Conservation (phyloP, 768 basidiomycete genomes). For the Tricholoma terreum region DNA sequence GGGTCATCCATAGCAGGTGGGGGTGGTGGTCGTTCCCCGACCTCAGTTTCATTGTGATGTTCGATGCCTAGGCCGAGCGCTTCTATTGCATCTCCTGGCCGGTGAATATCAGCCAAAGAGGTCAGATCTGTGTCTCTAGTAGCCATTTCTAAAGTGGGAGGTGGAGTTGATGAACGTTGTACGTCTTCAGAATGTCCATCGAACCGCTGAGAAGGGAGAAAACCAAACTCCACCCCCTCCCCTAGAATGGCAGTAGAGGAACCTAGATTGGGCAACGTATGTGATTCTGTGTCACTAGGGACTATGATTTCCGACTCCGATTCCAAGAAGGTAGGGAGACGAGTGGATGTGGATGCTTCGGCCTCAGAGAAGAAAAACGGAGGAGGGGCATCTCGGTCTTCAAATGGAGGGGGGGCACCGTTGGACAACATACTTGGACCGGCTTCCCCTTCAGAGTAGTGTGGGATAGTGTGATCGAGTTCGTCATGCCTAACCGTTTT, state of each 20-base stretch:
- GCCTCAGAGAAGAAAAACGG: slow-evolving; percentile 59
- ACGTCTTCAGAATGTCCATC: slow-evolving; percentile 76
- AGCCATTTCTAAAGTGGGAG: slow-evolving; percentile 75
- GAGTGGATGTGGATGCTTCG: slow-evolving; percentile 56
- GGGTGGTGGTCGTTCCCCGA: slow-evolving; percentile 53
- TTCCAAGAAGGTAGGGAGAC: slow-evolving; percentile 74
- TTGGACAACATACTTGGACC: slow-evolving; percentile 68
- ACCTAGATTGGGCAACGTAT: slow-evolving; percentile 34
- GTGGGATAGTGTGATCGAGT: slow-evolving; percentile 53
- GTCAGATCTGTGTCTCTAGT: slow-evolving; percentile 69
- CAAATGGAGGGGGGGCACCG: slow-evolving; percentile 79
- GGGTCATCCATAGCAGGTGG: slow-evolving; percentile 85
- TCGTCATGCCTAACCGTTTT: slow-evolving; percentile 73
- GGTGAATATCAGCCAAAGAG: slow-evolving; percentile 54
- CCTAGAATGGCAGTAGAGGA: slow-evolving; percentile 48
- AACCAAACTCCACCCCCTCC: slow-evolving; percentile 79
- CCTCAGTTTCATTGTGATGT: slow-evolving; percentile 39
- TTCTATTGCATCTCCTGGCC: slow-evolving; percentile 52
- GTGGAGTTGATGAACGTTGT: slow-evolving; percentile 63
- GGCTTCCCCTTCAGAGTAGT: slow-evolving; percentile 68
- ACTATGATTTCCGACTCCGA: slow-evolving; percentile 76
- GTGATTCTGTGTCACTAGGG: slow-evolving; percentile 38
- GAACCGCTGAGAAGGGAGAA: slow-evolving; percentile 67
- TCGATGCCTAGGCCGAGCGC: slow-evolving; percentile 59
- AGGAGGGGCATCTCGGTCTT: slow-evolving; percentile 79